Percentiles rank a stretch among this genome's conserved stretches.
phyloP scores from a whole-genome alignment of 352 stramenopile genomes.

The Phytophthora macrochlamydospora region DNA sequence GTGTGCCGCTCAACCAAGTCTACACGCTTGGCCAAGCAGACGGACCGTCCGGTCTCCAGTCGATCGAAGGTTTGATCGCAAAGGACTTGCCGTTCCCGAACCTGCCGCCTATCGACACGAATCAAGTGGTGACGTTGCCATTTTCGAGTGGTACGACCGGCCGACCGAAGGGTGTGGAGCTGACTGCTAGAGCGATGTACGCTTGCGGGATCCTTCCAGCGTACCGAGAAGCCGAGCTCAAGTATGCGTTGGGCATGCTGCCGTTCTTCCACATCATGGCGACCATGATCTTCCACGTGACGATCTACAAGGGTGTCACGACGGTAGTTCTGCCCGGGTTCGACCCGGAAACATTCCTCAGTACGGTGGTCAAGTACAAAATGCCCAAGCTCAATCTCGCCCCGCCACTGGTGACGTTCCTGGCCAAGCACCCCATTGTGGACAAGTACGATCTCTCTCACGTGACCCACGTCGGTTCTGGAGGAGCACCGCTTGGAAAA shows the following conservation, averaged over 20 bases:
- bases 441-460: constrained; percentile 89
- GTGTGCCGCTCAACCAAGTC: constrained; percentile 20
- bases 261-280: constrained; percentile 97
- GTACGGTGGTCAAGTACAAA: constrained; percentile 69
- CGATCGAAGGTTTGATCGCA: constrained; percentile 36
- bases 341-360: constrained; percentile 88
- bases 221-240: constrained; percentile 45
- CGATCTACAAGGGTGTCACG: constrained; percentile 76
- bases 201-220: constrained; percentile 72
- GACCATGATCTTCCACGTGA: constrained; percentile 82
- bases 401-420: constrained; percentile 74
- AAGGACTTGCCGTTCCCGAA: constrained; percentile 30
- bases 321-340: constrained; percentile 91
- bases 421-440: constrained; percentile 89
- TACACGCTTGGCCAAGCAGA: constrained; percentile 33
- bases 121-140: constrained; percentile 59
- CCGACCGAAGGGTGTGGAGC: constrained; percentile 89
- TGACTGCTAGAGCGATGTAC: constrained; percentile 86
- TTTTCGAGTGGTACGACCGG: constrained; percentile 95
- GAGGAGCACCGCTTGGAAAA: constrained; percentile 82
- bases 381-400: constrained; percentile 59
- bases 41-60: constrained; percentile 9
- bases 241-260: constrained; percentile 64
- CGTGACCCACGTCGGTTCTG: constrained; percentile 73
- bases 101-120: constrained; percentile 30